Conservation (phyloP, 805 yeast genomes). For the Candida peoriensis region DNA sequence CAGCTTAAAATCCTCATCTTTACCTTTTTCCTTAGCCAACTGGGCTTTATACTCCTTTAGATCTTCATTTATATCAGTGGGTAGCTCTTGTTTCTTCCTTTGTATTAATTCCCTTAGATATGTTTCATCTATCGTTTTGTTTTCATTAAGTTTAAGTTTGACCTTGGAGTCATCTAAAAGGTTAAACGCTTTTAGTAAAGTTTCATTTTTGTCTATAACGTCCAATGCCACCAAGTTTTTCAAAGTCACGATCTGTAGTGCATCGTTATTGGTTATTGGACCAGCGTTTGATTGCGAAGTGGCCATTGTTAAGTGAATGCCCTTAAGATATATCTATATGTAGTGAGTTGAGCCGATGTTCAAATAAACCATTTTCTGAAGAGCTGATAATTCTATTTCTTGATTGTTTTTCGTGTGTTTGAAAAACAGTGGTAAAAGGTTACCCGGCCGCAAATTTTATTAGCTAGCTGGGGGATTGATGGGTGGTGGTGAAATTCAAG, state of each 20-base stretch:
- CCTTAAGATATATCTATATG: background rate
- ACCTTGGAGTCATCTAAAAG: slow-evolving; percentile 15
- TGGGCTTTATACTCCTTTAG: slow-evolving; percentile 7
- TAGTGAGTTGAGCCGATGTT: background rate
- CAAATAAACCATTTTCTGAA: background rate
- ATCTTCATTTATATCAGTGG: slow-evolving; percentile 3
- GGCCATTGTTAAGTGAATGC: slow-evolving; percentile 18
- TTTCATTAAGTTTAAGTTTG: background rate
- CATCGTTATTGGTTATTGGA: slow-evolving; percentile 11
- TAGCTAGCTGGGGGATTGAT: too few relatives aligned
- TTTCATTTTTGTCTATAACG: slow-evolving; percentile 21
- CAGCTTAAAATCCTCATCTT: slow-evolving; percentile 9
- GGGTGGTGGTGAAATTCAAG: too few relatives aligned
- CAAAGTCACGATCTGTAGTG: slow-evolving; percentile 21
- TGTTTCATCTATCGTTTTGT: slow-evolving; percentile 8
- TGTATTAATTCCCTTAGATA: slow-evolving; percentile 8
- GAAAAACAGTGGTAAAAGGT: background rate
- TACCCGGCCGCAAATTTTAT: too few relatives aligned
- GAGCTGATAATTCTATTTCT: background rate
- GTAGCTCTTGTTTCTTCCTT: slow-evolving; percentile 7
- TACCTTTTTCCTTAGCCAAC: background rate
- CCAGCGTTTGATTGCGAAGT: slow-evolving; percentile 16
- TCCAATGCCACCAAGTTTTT: slow-evolving; percentile 24
- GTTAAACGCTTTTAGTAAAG: slow-evolving; percentile 16
- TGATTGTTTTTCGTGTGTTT: background rate